Base-by-base conservation (phyloP, 768 basidiomycete species). In the Suillus hirtellus region DNA sequence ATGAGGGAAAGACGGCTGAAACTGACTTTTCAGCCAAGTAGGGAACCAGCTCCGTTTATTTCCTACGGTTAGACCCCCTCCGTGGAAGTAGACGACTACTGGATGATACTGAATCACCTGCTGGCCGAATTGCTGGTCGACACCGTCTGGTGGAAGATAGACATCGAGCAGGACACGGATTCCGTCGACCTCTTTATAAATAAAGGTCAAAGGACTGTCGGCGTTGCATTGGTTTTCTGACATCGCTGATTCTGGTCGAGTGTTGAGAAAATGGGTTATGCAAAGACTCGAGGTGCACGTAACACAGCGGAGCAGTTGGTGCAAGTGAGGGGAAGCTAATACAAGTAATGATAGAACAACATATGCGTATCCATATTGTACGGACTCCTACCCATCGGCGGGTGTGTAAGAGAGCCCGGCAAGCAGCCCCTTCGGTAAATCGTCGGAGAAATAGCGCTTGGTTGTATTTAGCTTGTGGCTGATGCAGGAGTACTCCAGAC, bases 31-130 rank as follows among this genome's bases (percentile, higher is more conserved):
- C 31, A 90, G 73, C 89, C 89, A 90, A n/a, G 60, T 64, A 2
- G 89, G 88, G 70, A 89, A 85, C 86, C 87, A 89, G 68, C 82
- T 85, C 38, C 69, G 71, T 60, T 82, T 77, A 65, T 85, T 83
- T 1, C 88, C 88, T 17, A 84, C 86, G 0, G 84, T 81, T 38
- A 90, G 72, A 9, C 87, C 87, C 3, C 88, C 89, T 8, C 85
- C 80, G 60, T 81, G 80, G 54, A 80, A 81, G 66, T 76, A 80
- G 4, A 81, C 68, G 8, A 81, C 58, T 24, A 71, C 66, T 7
- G 79, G 78, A 8, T 15, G 35, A 46, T 50, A 55, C 38, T 49
- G 24, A 49, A 15, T 44, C 19, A 35, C 7, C 34, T 58, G 52
- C 21, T 4, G 9, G 43, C 6, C 27, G 3, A 12, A 24, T 9